These are phyloP conservation scores for Moricandia arvensis DNA, from an alignment of 345 rosid species.

Conservation along the genomic window DNA sequence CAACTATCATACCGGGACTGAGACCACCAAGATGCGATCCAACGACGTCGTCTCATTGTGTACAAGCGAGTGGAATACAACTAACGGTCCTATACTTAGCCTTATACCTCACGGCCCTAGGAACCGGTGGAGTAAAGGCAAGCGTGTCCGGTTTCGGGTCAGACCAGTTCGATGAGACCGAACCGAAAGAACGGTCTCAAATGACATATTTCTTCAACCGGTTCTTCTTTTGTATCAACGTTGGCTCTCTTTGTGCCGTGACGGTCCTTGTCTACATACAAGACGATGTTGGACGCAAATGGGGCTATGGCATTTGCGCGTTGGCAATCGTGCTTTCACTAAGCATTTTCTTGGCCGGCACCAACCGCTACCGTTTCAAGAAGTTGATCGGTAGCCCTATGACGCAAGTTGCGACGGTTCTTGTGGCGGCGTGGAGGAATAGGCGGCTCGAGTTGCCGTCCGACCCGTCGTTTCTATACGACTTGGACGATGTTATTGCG, in stretches of 20 bases:
- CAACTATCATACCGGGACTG: constrained; percentile 74
- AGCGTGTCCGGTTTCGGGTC: constrained; percentile 97
- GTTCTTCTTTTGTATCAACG: constrained; percentile 88
- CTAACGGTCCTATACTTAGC: constrained; percentile 65
- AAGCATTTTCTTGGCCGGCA: constrained; percentile 64
- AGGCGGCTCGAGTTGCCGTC: constrained; percentile 58
- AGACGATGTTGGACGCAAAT: constrained; percentile 75
- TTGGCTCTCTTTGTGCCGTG: constrained; percentile 80
- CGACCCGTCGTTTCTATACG: constrained; percentile 50
- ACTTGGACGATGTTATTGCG: constrained; percentile 54
- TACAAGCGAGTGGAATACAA: constrained; percentile 60
- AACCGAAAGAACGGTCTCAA: constrained; percentile 55
- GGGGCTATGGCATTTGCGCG: constrained; percentile 91
- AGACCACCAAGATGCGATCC: constrained; percentile 72
- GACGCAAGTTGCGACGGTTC: constrained; percentile 78
- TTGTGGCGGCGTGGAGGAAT: constrained; percentile 68
- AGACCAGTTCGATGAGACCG: constrained; percentile 85
- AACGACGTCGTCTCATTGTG: constrained; percentile 42
- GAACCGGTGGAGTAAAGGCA: constrained; percentile 94
- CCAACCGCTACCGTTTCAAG: constrained; percentile 80
- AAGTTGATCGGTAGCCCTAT: constrained; percentile 84
- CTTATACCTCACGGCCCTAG: constrained; percentile 81
- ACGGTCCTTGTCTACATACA: constrained; percentile 88
- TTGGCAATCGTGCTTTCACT: constrained; percentile 62
- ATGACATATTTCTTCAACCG: constrained; percentile 87